Conservation (phyloP, 345 rosid genomes). For the Eucalyptus cloeziana region DNA sequence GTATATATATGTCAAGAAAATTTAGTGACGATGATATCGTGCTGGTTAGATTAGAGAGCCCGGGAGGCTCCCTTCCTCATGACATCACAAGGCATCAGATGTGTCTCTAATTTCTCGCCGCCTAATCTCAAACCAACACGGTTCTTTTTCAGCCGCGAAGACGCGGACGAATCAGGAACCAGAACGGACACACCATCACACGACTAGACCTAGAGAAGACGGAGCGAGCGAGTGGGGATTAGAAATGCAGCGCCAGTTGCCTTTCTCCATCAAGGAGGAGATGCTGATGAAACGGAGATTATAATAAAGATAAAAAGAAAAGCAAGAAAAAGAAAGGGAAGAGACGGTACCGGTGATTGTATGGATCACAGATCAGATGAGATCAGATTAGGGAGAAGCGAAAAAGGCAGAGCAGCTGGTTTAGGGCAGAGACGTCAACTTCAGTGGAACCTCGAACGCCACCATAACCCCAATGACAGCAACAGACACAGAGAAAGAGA, state of each 20-base stretch:
- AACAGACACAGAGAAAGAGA: neutral
- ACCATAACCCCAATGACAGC: neutral
- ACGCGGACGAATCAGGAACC: neutral
- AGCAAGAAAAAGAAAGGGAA: neutral
- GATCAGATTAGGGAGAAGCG: neutral
- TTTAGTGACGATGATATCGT: fast-evolving
- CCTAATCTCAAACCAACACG: neutral
- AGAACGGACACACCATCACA: neutral
- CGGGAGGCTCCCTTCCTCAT: neutral
- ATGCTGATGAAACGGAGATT: neutral
- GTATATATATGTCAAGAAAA: neutral
- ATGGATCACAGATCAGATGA: neutral
- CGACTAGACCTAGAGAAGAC: too few species aligned
- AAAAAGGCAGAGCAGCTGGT: neutral
- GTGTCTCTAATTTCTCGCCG: neutral
- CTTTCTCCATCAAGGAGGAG: neutral
- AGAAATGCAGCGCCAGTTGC: neutral
- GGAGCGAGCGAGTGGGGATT: neutral
- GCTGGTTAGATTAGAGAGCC: neutral
- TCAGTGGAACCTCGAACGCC: neutral
- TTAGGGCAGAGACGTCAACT: neutral
- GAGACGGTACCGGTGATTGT: neutral
- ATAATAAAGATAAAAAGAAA: neutral
- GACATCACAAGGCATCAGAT: neutral
- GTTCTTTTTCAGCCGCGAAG: neutral